A percentile compares a stretch with the other conserved stretches of the same genome.
phyloP scores from a whole-genome alignment of 2,329 filamentous ascomycete genomes.

The Exophiala oligosperma region DNA sequence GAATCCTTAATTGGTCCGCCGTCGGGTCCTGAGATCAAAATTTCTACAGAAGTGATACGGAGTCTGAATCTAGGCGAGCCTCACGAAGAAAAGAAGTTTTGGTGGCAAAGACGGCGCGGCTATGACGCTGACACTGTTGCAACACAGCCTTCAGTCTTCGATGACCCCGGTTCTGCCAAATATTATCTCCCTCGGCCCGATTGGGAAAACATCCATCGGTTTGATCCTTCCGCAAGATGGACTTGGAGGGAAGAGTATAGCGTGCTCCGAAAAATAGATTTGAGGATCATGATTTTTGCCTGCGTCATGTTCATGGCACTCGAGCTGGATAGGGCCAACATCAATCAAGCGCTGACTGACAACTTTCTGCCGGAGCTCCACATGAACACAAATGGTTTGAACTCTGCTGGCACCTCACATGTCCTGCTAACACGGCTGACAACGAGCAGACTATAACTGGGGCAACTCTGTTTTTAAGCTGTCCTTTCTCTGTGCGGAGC shows the following conservation, averaged over 20 bases:
- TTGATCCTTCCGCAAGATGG: conserved; percentile 37
- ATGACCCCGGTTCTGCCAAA: conserved; percentile 41
- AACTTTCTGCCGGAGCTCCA: conserved; percentile 51
- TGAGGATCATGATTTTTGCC: conserved; percentile 31
- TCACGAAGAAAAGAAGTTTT: conserved; percentile 24
- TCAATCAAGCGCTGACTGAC: conserved; percentile 58
- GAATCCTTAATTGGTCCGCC: neutral
- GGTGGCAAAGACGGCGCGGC: conserved; percentile 31
- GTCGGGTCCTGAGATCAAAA: neutral
- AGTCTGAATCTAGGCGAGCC: conserved; percentile 4
- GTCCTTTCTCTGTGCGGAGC: conserved; percentile 53
- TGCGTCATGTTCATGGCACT: conserved; percentile 61
- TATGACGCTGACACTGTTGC: conserved; percentile 35
- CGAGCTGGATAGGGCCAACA: conserved; percentile 60
- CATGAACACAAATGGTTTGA: conserved; percentile 32
- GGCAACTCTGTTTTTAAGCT: conserved; percentile 58
- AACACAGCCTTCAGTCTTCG: conserved; percentile 45
- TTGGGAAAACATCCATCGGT: conserved; percentile 47
- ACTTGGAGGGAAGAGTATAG: conserved; percentile 25
- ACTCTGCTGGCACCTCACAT: conserved; percentile 15
- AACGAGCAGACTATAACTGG: conserved; percentile 34
- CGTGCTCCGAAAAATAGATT: conserved; percentile 30
- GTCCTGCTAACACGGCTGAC: neutral
- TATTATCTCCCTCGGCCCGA: conserved; percentile 29
- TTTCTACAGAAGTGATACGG: neutral